phyloP scores from a whole-genome alignment of 495 filamentous ascomycete species.

The Aspergillus mulundensis region DNA sequence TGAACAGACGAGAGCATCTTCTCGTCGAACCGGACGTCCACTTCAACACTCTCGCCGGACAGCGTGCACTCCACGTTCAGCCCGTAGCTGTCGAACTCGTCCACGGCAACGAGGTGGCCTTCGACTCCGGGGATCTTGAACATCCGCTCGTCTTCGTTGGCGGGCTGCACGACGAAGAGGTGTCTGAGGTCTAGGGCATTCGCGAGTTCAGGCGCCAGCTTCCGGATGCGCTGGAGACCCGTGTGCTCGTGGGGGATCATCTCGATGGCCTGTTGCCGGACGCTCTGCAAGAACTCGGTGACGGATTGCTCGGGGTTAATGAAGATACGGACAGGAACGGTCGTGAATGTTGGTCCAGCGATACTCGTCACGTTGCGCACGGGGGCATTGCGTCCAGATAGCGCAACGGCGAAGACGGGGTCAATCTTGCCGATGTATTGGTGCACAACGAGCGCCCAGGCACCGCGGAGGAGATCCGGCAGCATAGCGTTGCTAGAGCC shows the following conservation, averaged over 20 bases:
- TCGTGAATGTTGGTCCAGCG: slow-evolving; percentile 33
- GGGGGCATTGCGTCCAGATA: slow-evolving; percentile 25
- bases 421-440: slow-evolving; percentile 24
- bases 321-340: slow-evolving; percentile 11
- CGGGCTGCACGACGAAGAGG: slow-evolving; percentile 37
- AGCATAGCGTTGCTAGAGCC: neutral
- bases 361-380: slow-evolving; percentile 26
- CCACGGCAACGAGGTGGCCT: neutral
- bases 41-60: neutral
- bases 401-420: slow-evolving; percentile 29
- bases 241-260: slow-evolving; percentile 39
- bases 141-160: neutral
- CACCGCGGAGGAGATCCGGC: neutral
- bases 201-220: slow-evolving; percentile 43
- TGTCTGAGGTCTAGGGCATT: slow-evolving; percentile 36
- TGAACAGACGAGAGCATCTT: neutral
- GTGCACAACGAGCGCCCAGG: slow-evolving; percentile 33
- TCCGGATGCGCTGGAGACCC: slow-evolving; percentile 48
- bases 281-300: slow-evolving; percentile 25
- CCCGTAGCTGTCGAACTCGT: neutral
- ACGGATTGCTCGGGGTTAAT: neutral
- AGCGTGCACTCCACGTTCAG: neutral
- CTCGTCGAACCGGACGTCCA: neutral
- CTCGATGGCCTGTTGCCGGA: slow-evolving; percentile 30
- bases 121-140: neutral